Percentiles rank a stretch among this genome's conserved stretches.
phyloP scores from a whole-genome alignment of 2,329 filamentous ascomycete species.

The Penicillium fuscoglaucum region DNA sequence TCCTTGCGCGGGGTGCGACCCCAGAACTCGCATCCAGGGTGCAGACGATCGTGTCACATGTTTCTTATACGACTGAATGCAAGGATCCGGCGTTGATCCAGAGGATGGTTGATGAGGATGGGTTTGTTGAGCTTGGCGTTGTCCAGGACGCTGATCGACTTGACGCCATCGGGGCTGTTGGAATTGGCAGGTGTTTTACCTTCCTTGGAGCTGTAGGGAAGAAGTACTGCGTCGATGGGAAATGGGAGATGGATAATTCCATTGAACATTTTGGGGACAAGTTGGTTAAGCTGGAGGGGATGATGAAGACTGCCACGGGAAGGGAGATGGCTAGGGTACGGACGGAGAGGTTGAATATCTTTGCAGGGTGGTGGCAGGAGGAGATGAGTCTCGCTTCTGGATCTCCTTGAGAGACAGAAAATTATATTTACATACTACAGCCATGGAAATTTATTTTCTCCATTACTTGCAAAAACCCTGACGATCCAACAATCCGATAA shows the following conservation, averaged over 20 bases:
- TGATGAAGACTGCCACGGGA: slow-evolving; percentile 61
- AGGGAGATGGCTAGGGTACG: slow-evolving; percentile 51
- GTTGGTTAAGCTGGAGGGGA: slow-evolving; percentile 61
- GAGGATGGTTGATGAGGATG: slow-evolving; percentile 56
- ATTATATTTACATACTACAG: neutral
- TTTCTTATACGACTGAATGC: slow-evolving; percentile 75
- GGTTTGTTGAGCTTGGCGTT: slow-evolving; percentile 72
- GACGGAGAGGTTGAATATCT: slow-evolving; percentile 51
- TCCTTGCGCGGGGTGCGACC: slow-evolving; percentile 51
- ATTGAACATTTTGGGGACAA: slow-evolving; percentile 78
- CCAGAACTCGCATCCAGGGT: slow-evolving; percentile 63
- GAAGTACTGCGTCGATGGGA: slow-evolving; percentile 25
- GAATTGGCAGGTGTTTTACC: slow-evolving; percentile 75
- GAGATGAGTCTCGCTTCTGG: slow-evolving; percentile 36
- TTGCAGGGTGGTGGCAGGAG: slow-evolving; percentile 57
- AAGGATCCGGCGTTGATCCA: slow-evolving; percentile 60
- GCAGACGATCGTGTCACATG: slow-evolving; percentile 70
- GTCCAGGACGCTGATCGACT: slow-evolving; percentile 91
- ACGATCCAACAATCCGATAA: neutral
- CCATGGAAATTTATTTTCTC: neutral
- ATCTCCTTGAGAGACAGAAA: neutral
- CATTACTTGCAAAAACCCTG: neutral
- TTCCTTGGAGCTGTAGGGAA: slow-evolving; percentile 64
- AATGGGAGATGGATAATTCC: slow-evolving; percentile 60
- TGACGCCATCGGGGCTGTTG: slow-evolving; percentile 87